A percentile compares a stretch with the other conserved stretches of the same genome.
These are phyloP conservation scores for Myxozyma kluyveri DNA, from an alignment of 805 yeast genomes.

Conservation along the genomic window DNA sequence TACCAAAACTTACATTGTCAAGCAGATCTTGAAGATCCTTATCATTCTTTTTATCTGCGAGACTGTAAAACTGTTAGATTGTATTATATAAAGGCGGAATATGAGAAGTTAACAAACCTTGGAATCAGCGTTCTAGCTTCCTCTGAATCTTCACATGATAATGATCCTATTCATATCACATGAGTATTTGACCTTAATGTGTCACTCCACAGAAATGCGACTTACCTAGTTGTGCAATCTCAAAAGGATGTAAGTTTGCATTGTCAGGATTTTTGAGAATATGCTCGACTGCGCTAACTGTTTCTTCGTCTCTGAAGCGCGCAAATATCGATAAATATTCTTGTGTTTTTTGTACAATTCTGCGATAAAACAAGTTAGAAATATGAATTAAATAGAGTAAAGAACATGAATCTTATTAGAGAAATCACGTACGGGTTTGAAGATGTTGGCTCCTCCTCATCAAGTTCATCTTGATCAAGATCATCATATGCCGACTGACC, in stretches of 20 bases:
- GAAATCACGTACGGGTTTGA: conserved; percentile 25
- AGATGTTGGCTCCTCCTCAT: conserved; percentile 37
- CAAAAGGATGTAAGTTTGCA: conserved; percentile 86
- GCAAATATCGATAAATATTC: conserved; percentile 83
- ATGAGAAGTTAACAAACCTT: conserved; percentile 17
- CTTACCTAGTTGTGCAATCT: conserved; percentile 73
- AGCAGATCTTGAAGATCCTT: conserved; percentile 82
- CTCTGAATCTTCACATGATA: conserved; percentile 93
- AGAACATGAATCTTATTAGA: too few species aligned
- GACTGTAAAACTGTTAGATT: conserved; percentile 42
- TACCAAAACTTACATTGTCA: conserved; percentile 80
- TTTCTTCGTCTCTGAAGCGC: conserved; percentile 86
- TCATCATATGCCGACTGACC: conserved; percentile 31
- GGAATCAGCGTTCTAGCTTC: conserved; percentile 95
- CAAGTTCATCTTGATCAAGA: conserved; percentile 40
- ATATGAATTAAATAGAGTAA: too few species aligned
- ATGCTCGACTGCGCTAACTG: conserved; percentile 90
- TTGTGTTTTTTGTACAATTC: conserved; percentile 86
- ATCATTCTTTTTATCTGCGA: conserved; percentile 75
- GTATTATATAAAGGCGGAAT: not conserved
- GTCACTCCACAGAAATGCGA: too few species aligned
- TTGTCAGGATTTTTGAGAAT: conserved; percentile 72
- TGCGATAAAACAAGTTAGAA: conserved; percentile 1
- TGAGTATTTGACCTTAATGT: too few species aligned
- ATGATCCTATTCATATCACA: conserved; percentile 62